phyloP scores from a whole-genome alignment of 163 green algal species.

The Coccomyxa subellipsoidea region DNA sequence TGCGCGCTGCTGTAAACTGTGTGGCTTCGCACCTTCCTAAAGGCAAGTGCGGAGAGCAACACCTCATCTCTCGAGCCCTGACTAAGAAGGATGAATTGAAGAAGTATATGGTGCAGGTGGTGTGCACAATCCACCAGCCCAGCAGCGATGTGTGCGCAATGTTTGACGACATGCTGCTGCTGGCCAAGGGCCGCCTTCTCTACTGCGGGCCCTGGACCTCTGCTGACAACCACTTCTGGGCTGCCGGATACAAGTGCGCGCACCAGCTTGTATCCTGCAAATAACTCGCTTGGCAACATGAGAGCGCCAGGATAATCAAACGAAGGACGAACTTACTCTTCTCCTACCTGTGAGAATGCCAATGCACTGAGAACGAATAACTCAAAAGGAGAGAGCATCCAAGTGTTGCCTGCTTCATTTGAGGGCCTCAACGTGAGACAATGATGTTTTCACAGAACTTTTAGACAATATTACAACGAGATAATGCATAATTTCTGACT shows the following conservation, averaged over 20 bases:
- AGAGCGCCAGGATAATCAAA: background rate
- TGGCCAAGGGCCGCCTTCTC: conserved; percentile 30
- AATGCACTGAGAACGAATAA: too few species aligned
- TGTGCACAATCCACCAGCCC: conserved; percentile 82
- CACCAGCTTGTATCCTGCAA: background rate
- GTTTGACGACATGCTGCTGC: conserved; percentile 78
- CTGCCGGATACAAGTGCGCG: conserved; percentile 20
- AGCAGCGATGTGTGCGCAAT: conserved; percentile 57
- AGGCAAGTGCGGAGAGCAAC: too few species aligned
- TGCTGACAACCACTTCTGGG: conserved; percentile 42
- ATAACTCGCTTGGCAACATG: background rate
- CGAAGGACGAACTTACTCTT: too few species aligned
- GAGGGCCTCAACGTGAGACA: background rate
- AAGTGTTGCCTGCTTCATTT: background rate
- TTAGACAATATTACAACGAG: too few species aligned
- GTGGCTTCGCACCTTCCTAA: too few species aligned
- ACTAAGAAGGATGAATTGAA: too few species aligned
- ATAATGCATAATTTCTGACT: background rate
- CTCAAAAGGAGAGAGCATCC: too few species aligned
- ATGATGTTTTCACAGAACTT: background rate
- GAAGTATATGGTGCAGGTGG: conserved; percentile 27
- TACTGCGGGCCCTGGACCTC: conserved; percentile 44
- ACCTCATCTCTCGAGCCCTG: too few species aligned
- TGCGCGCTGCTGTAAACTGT: too few species aligned
- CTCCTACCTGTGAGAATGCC: background rate